Conservation (phyloP, 345 rosid species). For the Linum lewisii region DNA sequence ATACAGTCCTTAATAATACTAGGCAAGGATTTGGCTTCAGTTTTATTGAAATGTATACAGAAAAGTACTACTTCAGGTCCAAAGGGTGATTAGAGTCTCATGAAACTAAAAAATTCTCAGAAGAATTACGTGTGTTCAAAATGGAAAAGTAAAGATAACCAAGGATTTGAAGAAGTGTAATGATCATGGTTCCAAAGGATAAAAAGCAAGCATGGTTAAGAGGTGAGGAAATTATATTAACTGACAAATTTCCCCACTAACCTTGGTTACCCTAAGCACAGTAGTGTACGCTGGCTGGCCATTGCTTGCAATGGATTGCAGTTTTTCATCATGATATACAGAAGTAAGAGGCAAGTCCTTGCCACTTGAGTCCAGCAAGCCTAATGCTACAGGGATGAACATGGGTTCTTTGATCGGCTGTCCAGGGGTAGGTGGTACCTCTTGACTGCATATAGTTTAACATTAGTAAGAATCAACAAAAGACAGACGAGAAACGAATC, state of each 20-base stretch:
- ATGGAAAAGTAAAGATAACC: not conserved
- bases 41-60: not conserved
- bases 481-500: not conserved
- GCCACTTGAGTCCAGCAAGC: constrained; percentile 71
- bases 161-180: not conserved
- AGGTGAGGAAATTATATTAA: not conserved
- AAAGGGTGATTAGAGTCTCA: not conserved
- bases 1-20: not conserved
- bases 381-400: constrained; percentile 78
- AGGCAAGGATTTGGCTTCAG: not conserved
- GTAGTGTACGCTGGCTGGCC: constrained; percentile 41
- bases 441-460: constrained; percentile 53
- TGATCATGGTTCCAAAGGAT: not conserved
- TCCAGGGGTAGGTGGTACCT: constrained; percentile 78
- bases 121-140: not conserved
- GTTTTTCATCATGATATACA: constrained; percentile 51
- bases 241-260: constrained; percentile 19
- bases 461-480: constrained; percentile 7
- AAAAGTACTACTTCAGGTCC: not conserved
- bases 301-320: constrained; percentile 38
- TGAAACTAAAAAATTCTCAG: not conserved
- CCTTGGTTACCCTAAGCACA: constrained; percentile 83
- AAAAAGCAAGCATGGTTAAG: not conserved
- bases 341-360: constrained; percentile 71
- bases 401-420: constrained; percentile 82